These are phyloP conservation scores for Paecilomyces sp. DNA, from an alignment of 2,329 filamentous ascomycete genomes.

Conservation along the genomic window DNA sequence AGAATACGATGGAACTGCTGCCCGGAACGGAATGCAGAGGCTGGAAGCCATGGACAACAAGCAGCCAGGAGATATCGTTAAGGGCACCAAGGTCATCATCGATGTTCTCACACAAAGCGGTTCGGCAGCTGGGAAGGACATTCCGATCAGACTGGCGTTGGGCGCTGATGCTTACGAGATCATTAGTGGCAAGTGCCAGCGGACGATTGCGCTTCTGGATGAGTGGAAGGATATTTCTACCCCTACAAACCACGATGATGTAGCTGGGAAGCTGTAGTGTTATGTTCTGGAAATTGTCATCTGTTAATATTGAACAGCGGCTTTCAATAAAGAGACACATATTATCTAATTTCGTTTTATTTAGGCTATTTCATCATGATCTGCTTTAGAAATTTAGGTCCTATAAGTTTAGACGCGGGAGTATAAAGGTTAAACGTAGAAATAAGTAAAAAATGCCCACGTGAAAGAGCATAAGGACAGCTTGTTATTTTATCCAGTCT, in stretches of 20 bases:
- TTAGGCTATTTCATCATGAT: not conserved
- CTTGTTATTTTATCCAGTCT: not conserved
- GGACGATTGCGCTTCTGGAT: slow-evolving; percentile 38
- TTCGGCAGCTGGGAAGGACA: slow-evolving; percentile 39
- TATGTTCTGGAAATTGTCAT: not conserved
- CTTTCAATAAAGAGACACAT: too few species aligned
- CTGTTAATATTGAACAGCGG: not conserved
- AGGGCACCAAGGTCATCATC: slow-evolving; percentile 47
- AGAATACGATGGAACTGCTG: slow-evolving; percentile 8
- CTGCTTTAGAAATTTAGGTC: not conserved
- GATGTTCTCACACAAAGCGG: slow-evolving; percentile 50
- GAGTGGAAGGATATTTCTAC: slow-evolving; percentile 44
- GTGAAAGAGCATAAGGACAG: not conserved
- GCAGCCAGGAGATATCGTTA: slow-evolving; percentile 50
- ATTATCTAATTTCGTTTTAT: too few species aligned
- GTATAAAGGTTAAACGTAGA: too few species aligned
- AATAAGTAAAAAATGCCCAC: not conserved
- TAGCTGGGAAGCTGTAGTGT: not conserved
- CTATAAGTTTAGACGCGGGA: too few species aligned
- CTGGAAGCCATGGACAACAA: slow-evolving; percentile 37
- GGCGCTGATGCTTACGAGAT: slow-evolving; percentile 44
- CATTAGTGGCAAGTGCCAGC: slow-evolving; percentile 39
- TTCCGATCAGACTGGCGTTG: slow-evolving; percentile 50
- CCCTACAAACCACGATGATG: slow-evolving; percentile 21
- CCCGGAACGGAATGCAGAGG: slow-evolving; percentile 1